These are phyloP conservation scores for Rhododendron mucronatum DNA, from an alignment of 148 eudicot genomes.

Conservation along the genomic window DNA sequence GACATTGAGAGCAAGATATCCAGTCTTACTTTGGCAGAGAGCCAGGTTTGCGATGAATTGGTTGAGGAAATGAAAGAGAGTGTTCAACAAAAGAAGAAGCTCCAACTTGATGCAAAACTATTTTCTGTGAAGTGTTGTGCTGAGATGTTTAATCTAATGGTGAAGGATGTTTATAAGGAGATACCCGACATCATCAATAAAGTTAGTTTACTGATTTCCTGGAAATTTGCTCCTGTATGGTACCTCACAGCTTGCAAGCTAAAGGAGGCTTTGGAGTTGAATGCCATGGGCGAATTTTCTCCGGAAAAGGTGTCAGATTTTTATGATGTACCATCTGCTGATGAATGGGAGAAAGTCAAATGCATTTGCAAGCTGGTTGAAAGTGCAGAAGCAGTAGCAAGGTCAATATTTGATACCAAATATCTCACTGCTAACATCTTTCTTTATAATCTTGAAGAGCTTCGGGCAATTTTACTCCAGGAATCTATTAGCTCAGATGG, in stretches of 20 bases:
- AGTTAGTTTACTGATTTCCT: not conserved
- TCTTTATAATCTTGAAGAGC: not conserved
- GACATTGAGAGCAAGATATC: not conserved
- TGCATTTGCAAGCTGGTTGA: not conserved
- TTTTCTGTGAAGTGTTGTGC: constrained; percentile 22
- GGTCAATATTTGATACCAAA: not conserved
- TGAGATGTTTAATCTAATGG: constrained; percentile 12
- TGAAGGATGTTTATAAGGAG: constrained; percentile 11
- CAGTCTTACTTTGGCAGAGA: not conserved
- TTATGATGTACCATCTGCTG: not conserved
- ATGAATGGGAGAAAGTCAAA: not conserved
- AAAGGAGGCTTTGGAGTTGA: constrained; percentile 6
- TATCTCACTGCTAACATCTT: not conserved
- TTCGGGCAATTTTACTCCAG: not conserved
- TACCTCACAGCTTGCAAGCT: not conserved
- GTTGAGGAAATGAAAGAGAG: not conserved
- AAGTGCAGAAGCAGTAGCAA: not conserved
- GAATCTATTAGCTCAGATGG: not conserved
- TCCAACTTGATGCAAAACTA: constrained; percentile 19
- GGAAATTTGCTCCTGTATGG: not conserved
- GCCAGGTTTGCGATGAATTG: not conserved
- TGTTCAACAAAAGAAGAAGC: not conserved
- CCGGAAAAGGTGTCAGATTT: not conserved
- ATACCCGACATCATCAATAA: constrained; percentile 9
- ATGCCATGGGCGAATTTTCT: not conserved